Evolutionary conservation across 2,329 filamentous ascomycete genomes (phyloP), one percentile per base, ranked within the genome.

Genomic region (Phoma herbarum): DNA sequence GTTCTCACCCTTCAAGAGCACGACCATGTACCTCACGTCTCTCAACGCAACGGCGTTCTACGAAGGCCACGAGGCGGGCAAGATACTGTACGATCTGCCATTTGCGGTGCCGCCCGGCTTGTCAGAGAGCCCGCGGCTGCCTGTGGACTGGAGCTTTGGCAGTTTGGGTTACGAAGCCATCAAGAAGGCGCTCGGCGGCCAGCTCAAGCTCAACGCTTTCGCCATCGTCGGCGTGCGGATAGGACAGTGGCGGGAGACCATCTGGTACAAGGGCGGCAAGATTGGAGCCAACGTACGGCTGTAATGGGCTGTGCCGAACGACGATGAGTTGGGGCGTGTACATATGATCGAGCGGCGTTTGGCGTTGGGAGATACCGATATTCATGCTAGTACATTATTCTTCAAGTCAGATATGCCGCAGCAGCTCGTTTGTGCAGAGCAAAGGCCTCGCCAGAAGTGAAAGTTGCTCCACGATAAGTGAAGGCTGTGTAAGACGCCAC

Each of bases 21-120:
- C 90, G 50, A 92, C 88, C 0, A 78, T 98, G 18, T 90, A 88
- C 67, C 85, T 99, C 62, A 91, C 92, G 35, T 84, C 83, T 49
- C 85, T 98, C 68, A 90, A 96, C 70, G 94, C 94, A 7, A 92
- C 90, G 1, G 93, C 95, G 0, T 90, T 88, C 61, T 96, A 96
- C 76, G 92, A 96, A 63, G 90, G 88, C 9, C 87, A 94, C 51
- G 85, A 88, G 1, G 83, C 96, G 0, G 95, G 93, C 1, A 85
- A 83, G 25, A 97, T 98, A 57, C 66, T 89, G 23, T 92, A 95
- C 73, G 83, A 89, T 37, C 74, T 87, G 16, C 87, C 91, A 0
- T 94, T 98, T 69, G 85, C 87, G 2, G 90, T 93, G 1, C 88
- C 89, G 0, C 92, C 93, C 0, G 92, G 93, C 0, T 74, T 85